Base-by-base conservation (phyloP, 805 yeast genomes). In the Millerago galiae region DNA sequence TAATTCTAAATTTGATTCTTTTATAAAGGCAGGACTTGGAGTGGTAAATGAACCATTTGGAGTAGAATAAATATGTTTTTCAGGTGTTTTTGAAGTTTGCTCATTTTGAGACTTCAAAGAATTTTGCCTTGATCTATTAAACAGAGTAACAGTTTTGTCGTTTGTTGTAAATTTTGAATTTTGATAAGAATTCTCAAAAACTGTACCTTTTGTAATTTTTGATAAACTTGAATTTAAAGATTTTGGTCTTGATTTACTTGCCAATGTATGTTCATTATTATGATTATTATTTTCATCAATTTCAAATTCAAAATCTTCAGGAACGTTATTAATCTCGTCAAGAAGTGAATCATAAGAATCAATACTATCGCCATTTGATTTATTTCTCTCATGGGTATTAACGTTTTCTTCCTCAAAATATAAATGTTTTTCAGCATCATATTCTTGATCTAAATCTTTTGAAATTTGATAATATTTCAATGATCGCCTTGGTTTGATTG, bases 291-390 rank as follows among this genome's bases (percentile, higher is more conserved):
- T 11, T 45, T 51, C 21, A 15, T 15, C 18, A 15, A 10, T 9
- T 8, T 31, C 45, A 41, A 61, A 63, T 14, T 62, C 63, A 35
- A 49, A 67, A 40, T 71, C 73, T 44, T 68, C 75, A 2, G 79
- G 76, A 5, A 75, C 62, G 3, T 55, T 62, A 46, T 75, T 75
- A 37, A 71, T 72, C 53, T 75, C 81, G 48, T 74, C 79, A 16
- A 75, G 42, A 13, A 70, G 58, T 16, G 66, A 65, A n/a, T 70
- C 73, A 42, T 68, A 67, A 3, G 58, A 51, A 13, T 50, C 54
- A 31, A 11, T 26, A 26, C 16, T 13, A 5, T 31, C 34, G 5
- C 9, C 34, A 3, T 31, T 31, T 31, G 34, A 15, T 14, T 26
- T 26, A 10, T 8, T 8, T 8, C 28, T 10, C 9, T 26, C 28